These are phyloP conservation scores for Porodaedalea pini DNA, from an alignment of 1,284 basidiomycete species.

Conservation along the genomic window DNA sequence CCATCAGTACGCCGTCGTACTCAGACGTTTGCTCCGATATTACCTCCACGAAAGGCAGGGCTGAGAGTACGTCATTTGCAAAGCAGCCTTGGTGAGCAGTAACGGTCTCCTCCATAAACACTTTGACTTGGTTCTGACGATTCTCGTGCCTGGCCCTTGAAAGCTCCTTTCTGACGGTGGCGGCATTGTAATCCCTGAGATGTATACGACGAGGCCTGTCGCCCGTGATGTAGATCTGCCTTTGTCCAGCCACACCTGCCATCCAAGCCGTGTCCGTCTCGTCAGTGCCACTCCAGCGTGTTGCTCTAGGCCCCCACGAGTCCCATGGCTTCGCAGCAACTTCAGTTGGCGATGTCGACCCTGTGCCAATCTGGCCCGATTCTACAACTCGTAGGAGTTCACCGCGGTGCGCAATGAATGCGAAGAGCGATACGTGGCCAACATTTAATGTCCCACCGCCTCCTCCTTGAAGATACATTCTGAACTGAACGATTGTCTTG, in stretches of 20 bases:
- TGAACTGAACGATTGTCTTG: constrained; percentile 18
- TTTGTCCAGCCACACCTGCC: constrained; percentile 45
- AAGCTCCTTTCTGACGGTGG: constrained; percentile 1
- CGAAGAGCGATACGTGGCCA: constrained; percentile 34
- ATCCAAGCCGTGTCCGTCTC: constrained; percentile 43
- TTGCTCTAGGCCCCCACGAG: constrained; percentile 41
- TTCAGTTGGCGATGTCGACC: not conserved
- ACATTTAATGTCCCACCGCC: not conserved
- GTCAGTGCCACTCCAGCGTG: constrained; percentile 43
- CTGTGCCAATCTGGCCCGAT: not conserved
- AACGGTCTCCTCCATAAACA: constrained; percentile 7
- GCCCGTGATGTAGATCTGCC: constrained; percentile 34
- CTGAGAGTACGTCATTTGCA: constrained; percentile 26
- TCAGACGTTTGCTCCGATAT: constrained; percentile 28
- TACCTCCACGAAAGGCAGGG: constrained; percentile 36
- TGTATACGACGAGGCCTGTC: constrained; percentile 25
- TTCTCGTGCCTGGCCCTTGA: not conserved
- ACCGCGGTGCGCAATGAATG: constrained; percentile 36
- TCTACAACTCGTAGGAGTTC: constrained; percentile 21
- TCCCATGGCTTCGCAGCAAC: constrained; percentile 33
- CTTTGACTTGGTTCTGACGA: not conserved
- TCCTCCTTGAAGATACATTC: constrained; percentile 18
- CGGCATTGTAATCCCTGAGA: constrained; percentile 40
- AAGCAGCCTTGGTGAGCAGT: constrained; percentile 18
- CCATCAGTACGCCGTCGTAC: constrained; percentile 44